Percentiles rank a stretch among this genome's conserved stretches.
Conservation (phyloP, 257 asterid species). For the Misopates orontium region DNA sequence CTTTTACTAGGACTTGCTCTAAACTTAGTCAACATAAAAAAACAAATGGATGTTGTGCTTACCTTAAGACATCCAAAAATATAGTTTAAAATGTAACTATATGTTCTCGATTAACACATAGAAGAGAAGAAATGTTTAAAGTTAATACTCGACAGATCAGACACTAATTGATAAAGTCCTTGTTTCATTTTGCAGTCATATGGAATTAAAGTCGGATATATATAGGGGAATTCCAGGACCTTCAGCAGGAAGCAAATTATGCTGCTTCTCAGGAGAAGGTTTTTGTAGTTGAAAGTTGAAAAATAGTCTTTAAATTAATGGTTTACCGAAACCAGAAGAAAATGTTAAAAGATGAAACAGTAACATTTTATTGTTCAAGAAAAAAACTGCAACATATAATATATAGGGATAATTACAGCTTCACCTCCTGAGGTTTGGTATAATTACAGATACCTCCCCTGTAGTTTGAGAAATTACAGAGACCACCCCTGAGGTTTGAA, state of each 20-base stretch:
- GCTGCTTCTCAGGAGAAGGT: constrained; percentile 58
- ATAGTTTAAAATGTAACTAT: not conserved
- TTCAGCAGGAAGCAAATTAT: constrained; percentile 69
- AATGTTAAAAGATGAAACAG: no score
- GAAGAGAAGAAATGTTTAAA: not conserved
- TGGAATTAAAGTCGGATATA: constrained; percentile 78
- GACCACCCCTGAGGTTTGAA: no score
- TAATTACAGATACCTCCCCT: no score
- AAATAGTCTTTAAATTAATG: no score
- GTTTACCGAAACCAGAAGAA: no score
- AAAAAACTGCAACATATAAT: no score
- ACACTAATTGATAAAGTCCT: not conserved
- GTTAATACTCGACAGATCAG: not conserved
- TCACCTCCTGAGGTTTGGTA: no score
- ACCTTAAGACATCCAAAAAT: not conserved
- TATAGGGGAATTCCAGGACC: constrained; percentile 66
- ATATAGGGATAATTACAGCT: no score
- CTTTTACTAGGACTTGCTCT: no score
- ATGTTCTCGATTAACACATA: not conserved
- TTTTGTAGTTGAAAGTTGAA: constrained; percentile 54
- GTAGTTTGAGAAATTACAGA: no score
- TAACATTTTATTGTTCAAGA: no score
- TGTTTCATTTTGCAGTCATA: constrained; percentile 45
- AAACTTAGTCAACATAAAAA: not conserved
- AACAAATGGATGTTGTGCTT: not conserved